Percentiles rank a stretch among this genome's conserved stretches.
phyloP scores from a whole-genome alignment of 2,329 filamentous ascomycete species.

The Phialophora macrospora region DNA sequence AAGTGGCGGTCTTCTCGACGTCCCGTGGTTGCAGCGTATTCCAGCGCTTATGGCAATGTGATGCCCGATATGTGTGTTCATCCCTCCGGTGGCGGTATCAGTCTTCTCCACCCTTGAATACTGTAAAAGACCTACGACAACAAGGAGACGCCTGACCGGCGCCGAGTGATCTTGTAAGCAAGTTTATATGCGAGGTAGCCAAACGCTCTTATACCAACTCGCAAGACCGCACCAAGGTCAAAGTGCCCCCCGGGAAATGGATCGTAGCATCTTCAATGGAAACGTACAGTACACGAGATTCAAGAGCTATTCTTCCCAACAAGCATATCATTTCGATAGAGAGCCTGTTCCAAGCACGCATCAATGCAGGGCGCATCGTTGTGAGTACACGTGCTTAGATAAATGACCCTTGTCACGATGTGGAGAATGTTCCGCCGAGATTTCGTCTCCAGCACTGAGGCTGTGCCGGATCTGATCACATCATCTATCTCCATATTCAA shows the following conservation, averaged over 20 bases:
- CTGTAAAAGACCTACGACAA: background rate
- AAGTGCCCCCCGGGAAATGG: background rate
- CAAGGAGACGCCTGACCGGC: background rate
- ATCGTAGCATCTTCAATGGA: background rate
- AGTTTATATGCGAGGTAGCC: background rate
- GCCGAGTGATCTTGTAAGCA: background rate
- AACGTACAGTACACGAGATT: too few relatives aligned
- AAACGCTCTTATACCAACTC: background rate
- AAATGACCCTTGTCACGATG: background rate
- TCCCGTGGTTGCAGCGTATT: background rate
- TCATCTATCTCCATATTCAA: background rate
- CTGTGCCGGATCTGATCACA: slow-evolving; percentile 3
- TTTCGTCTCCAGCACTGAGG: background rate
- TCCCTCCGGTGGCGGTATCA: background rate
- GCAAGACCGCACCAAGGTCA: background rate
- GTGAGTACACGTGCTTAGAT: background rate
- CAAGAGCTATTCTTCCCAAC: too few relatives aligned
- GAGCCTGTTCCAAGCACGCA: background rate
- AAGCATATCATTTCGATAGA: too few relatives aligned
- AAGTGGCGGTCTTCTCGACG: too few relatives aligned
- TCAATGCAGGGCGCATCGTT: background rate
- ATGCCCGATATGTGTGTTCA: background rate
- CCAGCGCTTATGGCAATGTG: background rate
- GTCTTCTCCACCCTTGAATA: background rate
- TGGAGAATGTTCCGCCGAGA: background rate